Base-by-base conservation (phyloP, 306 rosid genomes). In the Fragaria nilgerrensis region DNA sequence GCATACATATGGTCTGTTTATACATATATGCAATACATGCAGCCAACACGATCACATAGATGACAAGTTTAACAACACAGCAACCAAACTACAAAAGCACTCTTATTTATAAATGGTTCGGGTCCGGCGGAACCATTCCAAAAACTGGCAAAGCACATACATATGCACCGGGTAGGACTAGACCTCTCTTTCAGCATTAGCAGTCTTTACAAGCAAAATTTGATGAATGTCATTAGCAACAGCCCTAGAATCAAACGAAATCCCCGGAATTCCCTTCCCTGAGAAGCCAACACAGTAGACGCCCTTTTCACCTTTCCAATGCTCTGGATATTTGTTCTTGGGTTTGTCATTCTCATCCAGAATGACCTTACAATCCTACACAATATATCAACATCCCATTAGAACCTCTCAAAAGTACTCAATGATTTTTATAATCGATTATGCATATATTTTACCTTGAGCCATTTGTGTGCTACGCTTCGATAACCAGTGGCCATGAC, bases 231-330 rank as follows among this genome's bases (percentile, higher is more conserved):
- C 59, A 7, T 70, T 22, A 9, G 74, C 56, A 11, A 70, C 74
- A 23, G 25, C 74, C 23, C 1, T 17, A 7, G 74, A 47, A 70
- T 70, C 74, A 3, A 0, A 25, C 23, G 52, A 70, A 47, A 47
- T 70, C 14, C 93, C 96, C 45, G 53, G 78, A 1, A 90, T 64
- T 13, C 96, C 97, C 55, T 64, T 88, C 63, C 88, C 85, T 49
- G 88, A 50, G 1, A 92, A 36, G 8, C 96, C 92, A 53, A 79
- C 86, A 20, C 93, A 92, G 20, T 88, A 90, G 10, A 88, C 77
- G 32, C 92, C 90, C 5, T 86, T 87, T 41, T 77, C 72, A 7
- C 95, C 97, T 66, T 85, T 92, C 96, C 96, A 90, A 25, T 92
- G 91, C 5, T 61, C 25, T 1, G 91, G 91, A 72, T 52, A 74